phyloP scores from a whole-genome alignment of 495 filamentous ascomycete species.

The Niebla homalea region DNA sequence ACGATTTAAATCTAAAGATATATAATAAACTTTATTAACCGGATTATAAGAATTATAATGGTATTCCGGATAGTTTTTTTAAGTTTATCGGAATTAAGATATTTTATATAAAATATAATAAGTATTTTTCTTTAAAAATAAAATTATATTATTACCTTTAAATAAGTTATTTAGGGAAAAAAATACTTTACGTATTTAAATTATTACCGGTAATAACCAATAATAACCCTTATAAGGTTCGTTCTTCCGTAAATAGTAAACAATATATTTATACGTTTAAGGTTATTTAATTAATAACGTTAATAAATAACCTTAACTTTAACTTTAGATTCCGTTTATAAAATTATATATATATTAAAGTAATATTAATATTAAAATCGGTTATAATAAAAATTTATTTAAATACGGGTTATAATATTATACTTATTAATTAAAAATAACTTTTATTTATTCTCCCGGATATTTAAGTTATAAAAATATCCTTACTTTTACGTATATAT shows the following conservation, averaged over 20 bases:
- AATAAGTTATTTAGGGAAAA: not conserved
- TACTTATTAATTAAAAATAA: not conserved
- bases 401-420: not conserved
- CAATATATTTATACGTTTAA: not conserved
- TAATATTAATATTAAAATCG: not conserved
- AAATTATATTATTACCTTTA: not conserved
- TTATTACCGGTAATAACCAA: not conserved
- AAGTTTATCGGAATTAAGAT: no score
- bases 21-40: not conserved
- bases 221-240: not conserved
- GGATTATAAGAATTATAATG: not conserved
- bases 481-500: not conserved
- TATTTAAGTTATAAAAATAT: not conserved
- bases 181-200: not conserved
- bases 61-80: not conserved
- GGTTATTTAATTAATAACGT: not conserved
- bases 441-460: not conserved
- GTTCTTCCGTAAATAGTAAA: not conserved
- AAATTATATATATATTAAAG: not conserved
- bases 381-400: not conserved
- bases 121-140: not conserved
- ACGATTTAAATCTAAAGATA: no score
- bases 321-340: not conserved
- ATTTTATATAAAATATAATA: not conserved
- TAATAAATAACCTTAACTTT: not conserved